A percentile compares a stretch with the other conserved stretches of the same genome.
Evolutionary conservation across 75 land plant species (phyloP).

Genomic region (Sequoiadendron giganteum): DNA sequence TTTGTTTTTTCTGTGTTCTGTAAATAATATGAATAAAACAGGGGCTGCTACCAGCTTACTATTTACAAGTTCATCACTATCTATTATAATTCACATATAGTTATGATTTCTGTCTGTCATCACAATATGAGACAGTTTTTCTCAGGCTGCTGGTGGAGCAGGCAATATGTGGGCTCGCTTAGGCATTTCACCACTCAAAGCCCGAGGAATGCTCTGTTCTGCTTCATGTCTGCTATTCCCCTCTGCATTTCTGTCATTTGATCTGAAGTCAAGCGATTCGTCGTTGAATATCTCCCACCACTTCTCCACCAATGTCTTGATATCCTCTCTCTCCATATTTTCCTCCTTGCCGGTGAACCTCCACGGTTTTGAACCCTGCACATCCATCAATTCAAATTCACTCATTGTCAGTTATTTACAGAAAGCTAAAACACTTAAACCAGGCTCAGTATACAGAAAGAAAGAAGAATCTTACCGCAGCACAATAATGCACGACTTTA

Average conservation of each 20-base stretch:
- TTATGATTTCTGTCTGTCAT: neutral
- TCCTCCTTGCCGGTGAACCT: constrained; percentile 51
- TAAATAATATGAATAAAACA: too few relatives aligned
- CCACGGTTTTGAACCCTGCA: constrained; percentile 65
- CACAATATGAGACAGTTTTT: neutral
- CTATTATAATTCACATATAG: neutral
- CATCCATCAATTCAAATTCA: neutral
- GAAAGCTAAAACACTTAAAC: too few relatives aligned
- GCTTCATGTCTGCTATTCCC: neutral
- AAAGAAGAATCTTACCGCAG: constrained; percentile 15
- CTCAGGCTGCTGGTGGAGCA: constrained; percentile 20
- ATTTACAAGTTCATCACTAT: too few relatives aligned
- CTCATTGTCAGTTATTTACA: neutral
- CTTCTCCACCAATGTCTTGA: constrained; percentile 42
- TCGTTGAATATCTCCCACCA: constrained; percentile 56
- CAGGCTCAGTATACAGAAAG: neutral
- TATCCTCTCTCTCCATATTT: constrained; percentile 59
- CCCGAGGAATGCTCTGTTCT: neutral
- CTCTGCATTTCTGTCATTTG: neutral
- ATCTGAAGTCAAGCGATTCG: constrained; percentile 42
- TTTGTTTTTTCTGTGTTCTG: neutral
- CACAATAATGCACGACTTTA: constrained; percentile 60
- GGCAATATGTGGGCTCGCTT: neutral
- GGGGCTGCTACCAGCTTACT: constrained; percentile 7
- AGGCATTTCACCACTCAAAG: neutral